Evolutionary conservation across 768 basidiomycete species (phyloP), one percentile per base, ranked within the genome.

Genomic region (Kockovaella imperatae): DNA sequence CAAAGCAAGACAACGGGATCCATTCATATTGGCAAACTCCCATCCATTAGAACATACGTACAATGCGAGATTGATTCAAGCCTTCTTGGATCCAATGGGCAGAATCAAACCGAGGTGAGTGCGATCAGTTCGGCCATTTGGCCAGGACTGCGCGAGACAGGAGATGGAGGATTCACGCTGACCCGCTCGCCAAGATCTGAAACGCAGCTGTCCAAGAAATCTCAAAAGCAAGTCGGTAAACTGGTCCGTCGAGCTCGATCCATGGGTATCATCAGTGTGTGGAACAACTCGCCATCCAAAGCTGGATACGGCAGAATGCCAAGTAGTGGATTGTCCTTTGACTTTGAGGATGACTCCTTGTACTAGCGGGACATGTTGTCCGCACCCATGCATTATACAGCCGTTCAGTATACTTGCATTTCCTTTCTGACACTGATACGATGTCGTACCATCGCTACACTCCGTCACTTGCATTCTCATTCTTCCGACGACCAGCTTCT

Each of bases 171-270:
- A n/a, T n/a, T n/a, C n/a, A n/a, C n/a, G n/a, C n/a, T n/a, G n/a
- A n/a, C n/a, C n/a, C n/a, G n/a, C n/a, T n/a, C n/a, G n/a, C n/a
- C n/a, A n/a, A n/a, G n/a, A n/a, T n/a, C n/a, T 4, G 48, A 58
- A 45, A 91, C 87, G 0, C 74, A 77, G 5, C 74, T 96, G 36
- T 88, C 89, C 1, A 77, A 80, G 70, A 82, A 81, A 72, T 83
- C 74, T 46, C 91, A 95, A 69, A 78, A 87, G 35, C 76, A 76
- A 52, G 58, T 95, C 3, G 84, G 80, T 50, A 88, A 88, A 72
- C 86, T 89, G 35, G 83, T 95, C 49, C 81, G 85, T 36, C 75
- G 91, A 50, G 85, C 91, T 50, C 86, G 84, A 73, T 83, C 83
- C 77, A 90, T 93, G 86, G 91, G 91, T 32, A 66, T 87, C 48